Evolutionary conservation across 1,284 basidiomycete genomes (phyloP).

Genomic region (Tylopilus sp.): DNA sequence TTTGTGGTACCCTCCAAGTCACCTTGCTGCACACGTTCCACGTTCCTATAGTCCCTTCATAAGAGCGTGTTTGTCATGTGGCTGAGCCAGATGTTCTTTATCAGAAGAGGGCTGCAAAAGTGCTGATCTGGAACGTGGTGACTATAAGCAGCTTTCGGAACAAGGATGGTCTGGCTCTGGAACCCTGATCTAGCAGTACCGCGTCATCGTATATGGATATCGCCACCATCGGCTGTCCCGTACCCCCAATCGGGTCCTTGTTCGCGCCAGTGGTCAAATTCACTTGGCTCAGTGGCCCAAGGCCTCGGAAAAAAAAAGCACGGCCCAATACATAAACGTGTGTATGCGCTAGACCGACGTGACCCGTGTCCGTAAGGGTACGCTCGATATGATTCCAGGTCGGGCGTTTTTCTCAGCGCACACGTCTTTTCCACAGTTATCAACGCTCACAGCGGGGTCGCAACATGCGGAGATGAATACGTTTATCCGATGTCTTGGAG

Average conservation of each 20-base stretch:
- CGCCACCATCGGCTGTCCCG: conserved; percentile 20
- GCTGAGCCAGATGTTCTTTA: conserved; percentile 27
- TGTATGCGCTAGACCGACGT: not conserved
- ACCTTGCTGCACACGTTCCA: conserved; percentile 22
- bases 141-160: conserved; percentile 29
- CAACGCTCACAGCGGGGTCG: not conserved
- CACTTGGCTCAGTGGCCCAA: conserved; percentile 5
- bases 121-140: conserved; percentile 21
- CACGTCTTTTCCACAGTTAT: conserved; percentile 2
- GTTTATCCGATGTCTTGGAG: conserved; percentile 8
- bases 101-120: conserved; percentile 23
- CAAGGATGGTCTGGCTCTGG: conserved; percentile 23
- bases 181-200: conserved; percentile 23
- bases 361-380: conserved; percentile 9
- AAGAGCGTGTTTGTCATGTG: conserved; percentile 32
- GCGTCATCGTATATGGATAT: conserved; percentile 20
- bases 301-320: not conserved
- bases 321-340: not conserved
- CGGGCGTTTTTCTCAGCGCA: conserved; percentile 5
- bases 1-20: conserved; percentile 16
- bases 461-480: conserved; percentile 14
- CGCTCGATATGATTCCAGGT: not conserved
- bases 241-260: conserved; percentile 8
- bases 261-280: conserved; percentile 9
- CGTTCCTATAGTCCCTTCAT: conserved; percentile 4